Base-by-base conservation (phyloP, 139 green algal species). In the Desmodesmus armatus region DNA sequence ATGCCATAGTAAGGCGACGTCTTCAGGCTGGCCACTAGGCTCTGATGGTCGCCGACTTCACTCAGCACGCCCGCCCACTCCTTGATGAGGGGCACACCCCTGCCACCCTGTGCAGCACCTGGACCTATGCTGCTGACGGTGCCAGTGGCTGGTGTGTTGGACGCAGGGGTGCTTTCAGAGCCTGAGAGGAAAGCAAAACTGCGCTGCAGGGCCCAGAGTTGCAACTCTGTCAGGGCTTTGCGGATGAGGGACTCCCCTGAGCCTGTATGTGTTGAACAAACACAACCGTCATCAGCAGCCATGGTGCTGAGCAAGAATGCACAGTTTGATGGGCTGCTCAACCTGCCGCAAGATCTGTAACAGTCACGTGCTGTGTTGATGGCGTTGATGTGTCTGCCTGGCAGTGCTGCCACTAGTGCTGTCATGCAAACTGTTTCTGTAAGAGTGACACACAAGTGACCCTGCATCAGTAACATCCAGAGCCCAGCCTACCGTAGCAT, bases 1-100 rank as follows among this genome's bases (percentile, higher is more conserved):
- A 93, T 78, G 81, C 85, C 65, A 66, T 93, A 95, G 86, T 95
- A 95, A 37, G 87, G 82, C 37, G 90, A 94, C 77, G 92, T 85
- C 74, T 93, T 92, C 6, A 98, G 89, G 19, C 85, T 93, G 1
- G 86, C 87, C n/a, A 95, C 91, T 71, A 98, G 83, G 62, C 82
- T 93, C 86, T 97, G 95, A 63, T 96, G 89, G 88, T 98, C 93
- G 4, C 90, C 90, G 1, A 97, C 89, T 74, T 98, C 94, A 19
- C 91, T 94, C 85, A 96, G 84, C 29, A 96, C 77, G 29, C 97
- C 94, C 9, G 91, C 90, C 94, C 95, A 97, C 72, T 97, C 94
- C 72, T 94, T 95, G 78, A 98, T 96, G 29, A 98, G 90, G 3
- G 83, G 58, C 39, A 88, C 88, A n/a, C 27, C 43, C 75, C 71